Evolutionary conservation across 2,329 filamentous ascomycete genomes (phyloP).

Genomic region (Tolypocladium pustulatum): DNA sequence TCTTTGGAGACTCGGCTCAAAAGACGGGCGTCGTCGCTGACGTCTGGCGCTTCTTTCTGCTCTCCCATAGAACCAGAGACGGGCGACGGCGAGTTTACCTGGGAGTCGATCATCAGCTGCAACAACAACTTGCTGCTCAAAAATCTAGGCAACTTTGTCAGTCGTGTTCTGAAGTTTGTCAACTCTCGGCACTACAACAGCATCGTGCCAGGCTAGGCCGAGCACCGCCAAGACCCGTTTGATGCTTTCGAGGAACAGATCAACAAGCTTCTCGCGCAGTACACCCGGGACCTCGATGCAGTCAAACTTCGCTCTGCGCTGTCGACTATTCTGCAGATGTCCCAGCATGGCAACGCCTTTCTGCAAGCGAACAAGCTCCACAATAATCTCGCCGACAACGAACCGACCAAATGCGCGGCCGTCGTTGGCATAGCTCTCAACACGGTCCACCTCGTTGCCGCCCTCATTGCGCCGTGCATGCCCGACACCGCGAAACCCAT

Average conservation of each 20-base stretch:
- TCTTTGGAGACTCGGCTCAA: conserved; percentile 83
- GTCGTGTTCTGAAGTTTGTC: conserved; percentile 64
- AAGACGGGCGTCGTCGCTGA: conserved; percentile 82
- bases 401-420: background rate
- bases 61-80: conserved; percentile 78
- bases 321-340: background rate
- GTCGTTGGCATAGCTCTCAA: background rate
- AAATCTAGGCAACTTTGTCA: conserved; percentile 66
- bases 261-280: background rate
- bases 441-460: background rate
- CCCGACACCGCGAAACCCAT: background rate
- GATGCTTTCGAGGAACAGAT: background rate
- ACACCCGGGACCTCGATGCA: background rate
- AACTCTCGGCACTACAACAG: conserved; percentile 63
- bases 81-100: conserved; percentile 81
- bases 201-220: conserved; percentile 22
- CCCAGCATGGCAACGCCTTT: background rate
- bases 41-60: conserved; percentile 86
- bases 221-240: background rate
- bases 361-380: background rate
- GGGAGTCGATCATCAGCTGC: conserved; percentile 67
- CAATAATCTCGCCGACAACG: background rate
- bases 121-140: conserved; percentile 86
- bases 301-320: background rate
- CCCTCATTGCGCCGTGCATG: background rate